phyloP scores from a whole-genome alignment of 2,329 filamentous ascomycete genomes.

The Apiospora arundinis region DNA sequence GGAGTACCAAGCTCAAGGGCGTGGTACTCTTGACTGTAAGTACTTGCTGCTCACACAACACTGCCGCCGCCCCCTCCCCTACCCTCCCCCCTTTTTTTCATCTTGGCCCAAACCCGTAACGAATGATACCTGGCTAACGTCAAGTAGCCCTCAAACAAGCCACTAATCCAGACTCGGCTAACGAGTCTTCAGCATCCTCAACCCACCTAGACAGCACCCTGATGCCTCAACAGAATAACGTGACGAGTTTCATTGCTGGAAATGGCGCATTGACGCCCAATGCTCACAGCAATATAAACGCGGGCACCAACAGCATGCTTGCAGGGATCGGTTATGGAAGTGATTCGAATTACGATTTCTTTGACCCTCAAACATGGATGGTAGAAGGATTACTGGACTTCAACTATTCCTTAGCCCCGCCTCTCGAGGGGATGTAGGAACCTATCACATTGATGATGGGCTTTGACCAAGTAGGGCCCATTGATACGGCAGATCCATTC shows the following conservation, averaged over 20 bases:
- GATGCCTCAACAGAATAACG: slow-evolving; percentile 52
- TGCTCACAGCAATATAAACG: slow-evolving; percentile 48
- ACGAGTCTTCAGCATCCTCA: slow-evolving; percentile 74
- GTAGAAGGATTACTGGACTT: slow-evolving; percentile 85
- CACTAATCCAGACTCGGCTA: slow-evolving; percentile 81
- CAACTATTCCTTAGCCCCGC: slow-evolving; percentile 66
- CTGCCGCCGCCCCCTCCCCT: slow-evolving; percentile 23
- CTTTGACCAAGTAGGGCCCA: neutral
- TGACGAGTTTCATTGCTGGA: slow-evolving; percentile 54
- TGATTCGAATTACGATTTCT: slow-evolving; percentile 81
- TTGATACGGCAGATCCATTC: neutral
- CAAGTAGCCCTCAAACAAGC: slow-evolving; percentile 78
- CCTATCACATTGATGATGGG: neutral
- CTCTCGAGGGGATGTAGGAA: slow-evolving; percentile 58
- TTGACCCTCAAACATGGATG: slow-evolving; percentile 93
- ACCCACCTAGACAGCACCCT: slow-evolving; percentile 68
- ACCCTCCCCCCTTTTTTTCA: slow-evolving; percentile 25
- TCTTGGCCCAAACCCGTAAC: slow-evolving; percentile 36
- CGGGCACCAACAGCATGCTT: slow-evolving; percentile 53
- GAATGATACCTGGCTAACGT: slow-evolving; percentile 39
- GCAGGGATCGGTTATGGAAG: slow-evolving; percentile 61
- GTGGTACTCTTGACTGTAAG: slow-evolving; percentile 75
- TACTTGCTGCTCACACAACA: slow-evolving; percentile 26
- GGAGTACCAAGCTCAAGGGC: slow-evolving; percentile 75
- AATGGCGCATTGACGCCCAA: slow-evolving; percentile 62